Evolutionary conservation across 805 yeast species (phyloP), one percentile per base, ranked within the genome.

Genomic region (Barnettozyma salicaria): DNA sequence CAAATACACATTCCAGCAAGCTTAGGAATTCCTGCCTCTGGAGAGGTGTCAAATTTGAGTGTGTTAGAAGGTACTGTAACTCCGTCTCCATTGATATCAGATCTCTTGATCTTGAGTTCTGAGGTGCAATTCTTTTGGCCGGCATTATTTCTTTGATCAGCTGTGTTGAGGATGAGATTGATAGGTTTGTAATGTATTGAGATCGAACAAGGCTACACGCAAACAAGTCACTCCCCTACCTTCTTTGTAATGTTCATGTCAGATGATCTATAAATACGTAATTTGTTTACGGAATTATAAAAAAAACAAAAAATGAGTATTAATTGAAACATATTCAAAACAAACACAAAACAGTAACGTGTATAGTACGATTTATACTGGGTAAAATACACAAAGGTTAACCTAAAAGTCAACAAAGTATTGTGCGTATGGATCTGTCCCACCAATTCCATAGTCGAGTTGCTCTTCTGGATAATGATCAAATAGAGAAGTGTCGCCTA

Each of bases 401-500:
- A 14, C 6, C 25, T 63, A 77, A 47, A 80, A 81, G 46, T 80
- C 85, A 21, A 63, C 58, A 48, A 77, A 78, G 55, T 79, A 69
- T 34, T 72, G 70, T 1, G 68, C 72, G 52, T 76, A 86, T 1
- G 89, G 92, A 58, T 86, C 96, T 10, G 71, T 76, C 19, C 88
- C 82, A 26, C 45, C 50, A 27, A 72, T 68, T 34, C 99, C 99
- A 58, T 92, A 92, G 55, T 90, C 92, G 44, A 78, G 64, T 43
- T 82, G 87, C 43, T 80, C 92, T 55, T 86, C 95, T 1, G 92
- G 90, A 53, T 85, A 85, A 26, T 76, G 65, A 53, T 86, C 95
- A 48, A 79, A 83, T 55, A 81, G 77, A 7, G 95, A 82, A 2
- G 94, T 74, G 56, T 89, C 97, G 43, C 97, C 97, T 20, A 81